A percentile compares a stretch with the other conserved stretches of the same genome.
Conservation (phyloP, 768 basidiomycete genomes). For the Lyophyllum semitale region DNA sequence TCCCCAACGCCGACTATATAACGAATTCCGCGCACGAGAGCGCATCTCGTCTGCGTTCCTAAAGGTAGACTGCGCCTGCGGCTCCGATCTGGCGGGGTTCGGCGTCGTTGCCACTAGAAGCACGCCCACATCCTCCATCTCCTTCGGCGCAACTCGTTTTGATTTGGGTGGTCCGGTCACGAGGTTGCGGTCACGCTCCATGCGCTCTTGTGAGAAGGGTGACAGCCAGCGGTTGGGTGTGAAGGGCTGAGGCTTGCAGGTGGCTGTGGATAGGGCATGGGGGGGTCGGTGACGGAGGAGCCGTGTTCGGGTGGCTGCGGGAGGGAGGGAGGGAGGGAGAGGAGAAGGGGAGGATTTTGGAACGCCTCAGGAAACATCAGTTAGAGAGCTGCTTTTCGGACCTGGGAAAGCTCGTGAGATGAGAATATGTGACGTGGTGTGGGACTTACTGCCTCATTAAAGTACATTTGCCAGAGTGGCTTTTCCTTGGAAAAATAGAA, state of each 20-base stretch:
- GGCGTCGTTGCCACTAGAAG: slow-evolving; percentile 50
- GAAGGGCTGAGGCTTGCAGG: slow-evolving; percentile 23
- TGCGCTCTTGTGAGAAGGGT: slow-evolving; percentile 65
- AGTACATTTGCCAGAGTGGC: slow-evolving; percentile 65
- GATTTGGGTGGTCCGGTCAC: slow-evolving; percentile 36
- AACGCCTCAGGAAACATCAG: slow-evolving; percentile 57
- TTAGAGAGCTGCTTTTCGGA: slow-evolving; percentile 57
- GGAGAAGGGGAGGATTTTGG: slow-evolving; percentile 69
- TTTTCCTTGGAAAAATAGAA: slow-evolving; percentile 27
- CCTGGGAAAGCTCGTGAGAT: slow-evolving; percentile 32
- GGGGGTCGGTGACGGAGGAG: slow-evolving; percentile 15
- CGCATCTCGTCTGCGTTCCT: slow-evolving; percentile 5
- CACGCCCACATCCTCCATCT: slow-evolving; percentile 31
- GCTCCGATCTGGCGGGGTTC: slow-evolving; percentile 9
- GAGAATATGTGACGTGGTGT: neutral
- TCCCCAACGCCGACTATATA: slow-evolving; percentile 1
- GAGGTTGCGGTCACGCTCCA: slow-evolving; percentile 35
- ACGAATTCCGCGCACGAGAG: slow-evolving; percentile 3
- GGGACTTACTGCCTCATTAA: slow-evolving; percentile 57
- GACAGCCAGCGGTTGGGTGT: slow-evolving; percentile 55
- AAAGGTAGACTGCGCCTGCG: slow-evolving; percentile 14
- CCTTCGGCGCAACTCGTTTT: slow-evolving; percentile 39
- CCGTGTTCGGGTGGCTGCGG: neutral
- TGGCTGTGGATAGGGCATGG: slow-evolving; percentile 23
- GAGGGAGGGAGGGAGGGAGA: slow-evolving; percentile 45